phyloP scores from a whole-genome alignment of 164 flowering plant species.

The Paratinospora sagittata region DNA sequence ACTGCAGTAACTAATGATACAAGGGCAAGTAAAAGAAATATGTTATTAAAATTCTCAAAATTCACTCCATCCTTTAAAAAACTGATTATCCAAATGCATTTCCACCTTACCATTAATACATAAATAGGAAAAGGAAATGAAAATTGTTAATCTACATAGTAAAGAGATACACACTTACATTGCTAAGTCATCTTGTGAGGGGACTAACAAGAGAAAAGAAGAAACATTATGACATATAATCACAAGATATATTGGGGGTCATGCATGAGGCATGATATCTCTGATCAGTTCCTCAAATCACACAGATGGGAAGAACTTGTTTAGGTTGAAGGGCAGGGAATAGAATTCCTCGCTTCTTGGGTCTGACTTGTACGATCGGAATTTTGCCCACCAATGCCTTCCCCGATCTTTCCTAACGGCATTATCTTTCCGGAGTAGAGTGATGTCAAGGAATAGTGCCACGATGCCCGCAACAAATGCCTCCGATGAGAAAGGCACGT shows the following conservation, averaged over 20 bases:
- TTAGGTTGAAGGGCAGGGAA: conserved; percentile 69
- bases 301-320: conserved; percentile 81
- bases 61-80: neutral
- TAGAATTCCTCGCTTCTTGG: conserved; percentile 79
- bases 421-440: conserved; percentile 27
- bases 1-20: too few relatives aligned
- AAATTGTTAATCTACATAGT: neutral
- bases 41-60: neutral
- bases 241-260: neutral
- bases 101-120: neutral
- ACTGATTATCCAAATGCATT: conserved; percentile 1
- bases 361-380: conserved; percentile 59
- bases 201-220: neutral
- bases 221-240: neutral
- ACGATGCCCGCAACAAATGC: conserved; percentile 62
- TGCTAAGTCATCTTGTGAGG: neutral
- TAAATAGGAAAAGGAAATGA: neutral
- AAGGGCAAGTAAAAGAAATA: too few relatives aligned
- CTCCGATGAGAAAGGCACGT: conserved; percentile 69
- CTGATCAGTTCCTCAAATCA: conserved; percentile 18
- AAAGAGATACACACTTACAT: conserved; percentile 2
- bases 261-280: neutral
- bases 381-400: conserved; percentile 73
- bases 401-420: conserved; percentile 50
- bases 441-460: conserved; percentile 53